Evolutionary conservation across 2,329 filamentous ascomycete species (phyloP).

Genomic region (Lanzia echinophila): DNA sequence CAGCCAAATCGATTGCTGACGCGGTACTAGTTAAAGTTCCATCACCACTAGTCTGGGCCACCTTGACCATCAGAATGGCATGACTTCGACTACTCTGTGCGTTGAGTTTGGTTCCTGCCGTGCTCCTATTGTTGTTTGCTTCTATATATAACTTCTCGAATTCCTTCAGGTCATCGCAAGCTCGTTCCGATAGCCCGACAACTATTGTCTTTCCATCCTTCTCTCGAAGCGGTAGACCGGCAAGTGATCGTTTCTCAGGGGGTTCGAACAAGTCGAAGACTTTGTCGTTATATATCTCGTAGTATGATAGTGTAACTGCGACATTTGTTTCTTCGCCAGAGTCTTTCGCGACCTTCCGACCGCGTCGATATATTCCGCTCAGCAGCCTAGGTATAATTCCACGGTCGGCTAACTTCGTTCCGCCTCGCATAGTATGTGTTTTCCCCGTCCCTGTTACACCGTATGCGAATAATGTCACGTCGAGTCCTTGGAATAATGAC

Average conservation of each 20-base stretch:
- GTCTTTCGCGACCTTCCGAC: constrained; percentile 80
- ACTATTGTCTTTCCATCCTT: constrained; percentile 83
- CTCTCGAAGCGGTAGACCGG: constrained; percentile 76
- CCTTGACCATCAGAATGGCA: constrained; percentile 83
- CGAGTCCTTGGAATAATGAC: constrained; percentile 81
- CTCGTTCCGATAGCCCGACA: constrained; percentile 74
- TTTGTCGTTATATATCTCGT: constrained; percentile 96
- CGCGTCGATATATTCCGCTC: constrained; percentile 76
- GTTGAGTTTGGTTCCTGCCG: constrained; percentile 86
- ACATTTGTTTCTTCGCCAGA: constrained; percentile 63
- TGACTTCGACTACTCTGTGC: constrained; percentile 86
- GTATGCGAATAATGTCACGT: constrained; percentile 87
- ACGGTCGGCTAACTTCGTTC: constrained; percentile 75
- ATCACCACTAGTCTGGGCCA: constrained; percentile 67
- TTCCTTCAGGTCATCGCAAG: constrained; percentile 79
- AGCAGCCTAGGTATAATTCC: constrained; percentile 83
- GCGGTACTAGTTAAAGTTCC: constrained; percentile 71
- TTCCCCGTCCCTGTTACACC: constrained; percentile 91
- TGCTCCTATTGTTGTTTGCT: constrained; percentile 84
- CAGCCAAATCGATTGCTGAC: constrained; percentile 89
- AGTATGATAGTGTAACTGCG: constrained; percentile 76
- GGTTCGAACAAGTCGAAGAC: constrained; percentile 87
- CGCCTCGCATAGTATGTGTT: constrained; percentile 93
- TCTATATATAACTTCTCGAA: constrained; percentile 88
- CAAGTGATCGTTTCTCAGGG: constrained; percentile 68